A percentile compares a stretch with the other conserved stretches of the same genome.
These are phyloP conservation scores for Penicillium palitans DNA, from an alignment of 2,329 filamentous ascomycete genomes.

Conservation along the genomic window DNA sequence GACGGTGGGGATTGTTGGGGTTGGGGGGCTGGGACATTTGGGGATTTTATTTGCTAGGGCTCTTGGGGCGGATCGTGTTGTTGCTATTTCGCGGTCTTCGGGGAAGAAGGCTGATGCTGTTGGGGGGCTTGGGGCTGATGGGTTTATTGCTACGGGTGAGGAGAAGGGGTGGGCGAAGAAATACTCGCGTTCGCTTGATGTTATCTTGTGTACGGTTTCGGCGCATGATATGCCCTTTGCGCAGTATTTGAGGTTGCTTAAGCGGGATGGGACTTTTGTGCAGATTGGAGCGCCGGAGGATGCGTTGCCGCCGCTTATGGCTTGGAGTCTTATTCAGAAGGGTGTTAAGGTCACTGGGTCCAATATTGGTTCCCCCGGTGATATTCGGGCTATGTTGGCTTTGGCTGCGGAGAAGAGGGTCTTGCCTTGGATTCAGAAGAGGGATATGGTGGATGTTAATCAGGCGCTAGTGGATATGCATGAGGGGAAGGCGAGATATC, in stretches of 20 bases:
- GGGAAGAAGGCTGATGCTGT: constrained; percentile 55
- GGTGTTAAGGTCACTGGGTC: constrained; percentile 55
- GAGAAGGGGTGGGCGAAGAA: constrained; percentile 55
- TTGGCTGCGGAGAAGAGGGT: constrained; percentile 46
- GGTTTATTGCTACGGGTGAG: constrained; percentile 59
- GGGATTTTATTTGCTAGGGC: constrained; percentile 70
- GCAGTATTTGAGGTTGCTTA: constrained; percentile 62
- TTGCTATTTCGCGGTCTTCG: constrained; percentile 55
- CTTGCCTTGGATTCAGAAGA: constrained; percentile 45
- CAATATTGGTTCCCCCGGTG: constrained; percentile 44
- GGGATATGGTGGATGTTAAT: constrained; percentile 47
- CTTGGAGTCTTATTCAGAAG: constrained; percentile 60
- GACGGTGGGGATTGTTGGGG: constrained; percentile 68
- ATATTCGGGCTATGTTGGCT: constrained; percentile 47
- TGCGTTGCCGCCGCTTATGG: constrained; percentile 53
- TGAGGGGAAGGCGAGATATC: constrained; percentile 48
- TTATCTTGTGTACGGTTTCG: constrained; percentile 61
- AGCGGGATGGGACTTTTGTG: constrained; percentile 61
- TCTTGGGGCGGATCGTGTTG: constrained; percentile 64
- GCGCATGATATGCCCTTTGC: constrained; percentile 62
- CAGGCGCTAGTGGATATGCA: constrained; percentile 47
- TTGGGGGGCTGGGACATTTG: constrained; percentile 74
- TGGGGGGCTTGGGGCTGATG: constrained; percentile 54
- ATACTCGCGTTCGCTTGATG: constrained; percentile 52
- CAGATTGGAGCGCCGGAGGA: constrained; percentile 69